Evolutionary conservation across 1,284 basidiomycete genomes (phyloP).

Genomic region (Trametes hirsuta): DNA sequence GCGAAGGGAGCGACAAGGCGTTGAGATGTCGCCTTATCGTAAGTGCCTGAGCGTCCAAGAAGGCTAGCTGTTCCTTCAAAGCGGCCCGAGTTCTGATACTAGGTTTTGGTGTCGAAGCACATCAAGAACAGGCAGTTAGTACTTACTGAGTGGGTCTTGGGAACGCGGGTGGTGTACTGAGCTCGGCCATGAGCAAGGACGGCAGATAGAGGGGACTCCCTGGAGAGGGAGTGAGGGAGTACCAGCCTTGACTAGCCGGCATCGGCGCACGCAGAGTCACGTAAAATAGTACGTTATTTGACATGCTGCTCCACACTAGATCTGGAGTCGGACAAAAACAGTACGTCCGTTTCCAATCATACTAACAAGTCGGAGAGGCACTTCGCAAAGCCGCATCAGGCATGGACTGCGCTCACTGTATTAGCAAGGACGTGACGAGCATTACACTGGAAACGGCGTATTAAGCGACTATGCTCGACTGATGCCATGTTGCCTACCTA

Average conservation of each 20-base stretch:
- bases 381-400: too few relatives aligned
- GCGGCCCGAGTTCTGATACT: not conserved
- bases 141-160: not conserved
- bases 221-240: not conserved
- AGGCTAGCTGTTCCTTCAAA: constrained; percentile 1
- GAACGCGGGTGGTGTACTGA: not conserved
- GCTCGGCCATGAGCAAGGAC: not conserved
- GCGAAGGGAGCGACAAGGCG: constrained; percentile 10
- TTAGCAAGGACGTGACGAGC: too few relatives aligned
- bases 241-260: not conserved
- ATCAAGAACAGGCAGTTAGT: not conserved
- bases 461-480: too few relatives aligned
- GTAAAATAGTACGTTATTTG: not conserved
- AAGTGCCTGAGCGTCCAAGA: not conserved
- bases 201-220: not conserved
- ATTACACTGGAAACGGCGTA: too few relatives aligned
- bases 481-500: too few relatives aligned
- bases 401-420: too few relatives aligned
- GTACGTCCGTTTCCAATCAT: too few relatives aligned
- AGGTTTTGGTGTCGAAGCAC: not conserved
- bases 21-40: constrained; percentile 5
- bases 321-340: too few relatives aligned
- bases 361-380: too few relatives aligned
- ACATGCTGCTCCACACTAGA: too few relatives aligned
- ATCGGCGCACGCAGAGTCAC: not conserved